Percentiles rank a stretch among this genome's conserved stretches.
phyloP scores from a whole-genome alignment of 768 basidiomycete genomes.

The Hericium coralloides region DNA sequence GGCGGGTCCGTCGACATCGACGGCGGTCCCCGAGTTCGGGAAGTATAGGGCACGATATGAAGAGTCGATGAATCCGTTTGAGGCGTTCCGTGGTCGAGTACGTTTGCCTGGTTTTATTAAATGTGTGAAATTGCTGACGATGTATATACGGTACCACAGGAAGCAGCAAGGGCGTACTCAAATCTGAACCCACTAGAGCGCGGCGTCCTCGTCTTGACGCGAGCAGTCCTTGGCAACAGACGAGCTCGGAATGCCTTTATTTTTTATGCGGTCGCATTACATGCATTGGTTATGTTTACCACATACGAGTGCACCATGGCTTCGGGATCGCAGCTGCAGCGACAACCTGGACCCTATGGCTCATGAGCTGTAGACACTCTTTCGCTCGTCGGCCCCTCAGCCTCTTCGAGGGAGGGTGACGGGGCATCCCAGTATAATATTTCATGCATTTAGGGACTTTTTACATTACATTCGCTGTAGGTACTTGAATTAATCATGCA shows the following conservation, averaged over 20 bases:
- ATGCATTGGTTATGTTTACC: slow-evolving; percentile 74
- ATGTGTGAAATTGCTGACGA: neutral
- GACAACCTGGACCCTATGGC: slow-evolving; percentile 40
- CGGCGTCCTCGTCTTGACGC: slow-evolving; percentile 76
- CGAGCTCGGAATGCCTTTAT: slow-evolving; percentile 87
- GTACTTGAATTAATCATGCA: neutral
- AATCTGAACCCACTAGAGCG: slow-evolving; percentile 89
- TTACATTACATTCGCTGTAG: neutral
- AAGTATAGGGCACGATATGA: slow-evolving; percentile 91
- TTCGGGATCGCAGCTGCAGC: slow-evolving; percentile 39
- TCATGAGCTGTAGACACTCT: slow-evolving; percentile 8
- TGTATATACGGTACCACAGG: slow-evolving; percentile 39
- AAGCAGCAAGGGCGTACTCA: slow-evolving; percentile 89
- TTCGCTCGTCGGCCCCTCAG: too few species aligned
- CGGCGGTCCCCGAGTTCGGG: slow-evolving; percentile 62
- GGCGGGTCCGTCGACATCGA: slow-evolving; percentile 20
- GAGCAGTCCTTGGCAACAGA: slow-evolving; percentile 80
- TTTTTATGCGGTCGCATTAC: slow-evolving; percentile 72
- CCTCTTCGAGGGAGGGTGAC: too few species aligned
- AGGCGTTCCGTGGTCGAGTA: slow-evolving; percentile 92
- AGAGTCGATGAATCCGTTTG: slow-evolving; percentile 97
- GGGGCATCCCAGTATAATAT: neutral
- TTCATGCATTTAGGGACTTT: neutral
- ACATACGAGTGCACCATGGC: slow-evolving; percentile 63
- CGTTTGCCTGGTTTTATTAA: slow-evolving; percentile 24